Evolutionary conservation across 371 early-diverging fungal species (phyloP).

Genomic region (Rhizopus microsporus): DNA sequence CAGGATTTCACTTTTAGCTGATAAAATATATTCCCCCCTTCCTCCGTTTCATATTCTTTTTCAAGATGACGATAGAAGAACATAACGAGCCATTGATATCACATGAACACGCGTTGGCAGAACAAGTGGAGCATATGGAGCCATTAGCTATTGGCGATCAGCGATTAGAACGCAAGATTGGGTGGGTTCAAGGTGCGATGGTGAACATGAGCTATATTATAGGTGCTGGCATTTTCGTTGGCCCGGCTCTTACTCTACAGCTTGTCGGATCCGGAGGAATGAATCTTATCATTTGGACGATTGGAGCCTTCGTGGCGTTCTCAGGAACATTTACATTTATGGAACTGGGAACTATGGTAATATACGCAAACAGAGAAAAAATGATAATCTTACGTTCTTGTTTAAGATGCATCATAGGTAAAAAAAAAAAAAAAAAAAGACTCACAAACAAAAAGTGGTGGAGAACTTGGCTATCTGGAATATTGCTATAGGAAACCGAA

Average conservation of each 20-base stretch:
- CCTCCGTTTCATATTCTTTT: neutral
- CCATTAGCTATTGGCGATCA: conserved; percentile 49
- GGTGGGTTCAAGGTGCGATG: conserved; percentile 42
- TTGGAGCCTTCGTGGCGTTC: conserved; percentile 38
- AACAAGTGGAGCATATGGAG: conserved; percentile 35
- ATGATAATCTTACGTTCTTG: neutral
- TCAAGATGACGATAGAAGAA: conserved; percentile 4
- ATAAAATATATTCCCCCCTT: neutral
- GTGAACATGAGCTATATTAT: conserved; percentile 50
- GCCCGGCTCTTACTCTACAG: conserved; percentile 39
- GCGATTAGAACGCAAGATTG: conserved; percentile 42
- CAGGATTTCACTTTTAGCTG: neutral
- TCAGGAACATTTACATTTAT: conserved; percentile 42
- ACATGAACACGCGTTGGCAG: conserved; percentile 1
- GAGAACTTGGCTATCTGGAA: conserved; percentile 47
- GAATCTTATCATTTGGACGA: conserved; percentile 41
- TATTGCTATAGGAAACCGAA: conserved; percentile 43
- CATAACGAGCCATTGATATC: conserved; percentile 17
- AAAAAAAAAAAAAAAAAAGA: neutral
- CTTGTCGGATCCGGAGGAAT: conserved; percentile 47
- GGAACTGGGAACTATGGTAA: conserved; percentile 52
- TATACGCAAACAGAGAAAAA: neutral
- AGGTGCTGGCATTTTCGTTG: conserved; percentile 47
- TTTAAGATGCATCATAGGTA: conserved; percentile 43
- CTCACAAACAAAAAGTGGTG: conserved; percentile 27